Evolutionary conservation across 257 asterid species (phyloP), one percentile per base, ranked within the genome.

Genomic region (Solanum sejunctum): DNA sequence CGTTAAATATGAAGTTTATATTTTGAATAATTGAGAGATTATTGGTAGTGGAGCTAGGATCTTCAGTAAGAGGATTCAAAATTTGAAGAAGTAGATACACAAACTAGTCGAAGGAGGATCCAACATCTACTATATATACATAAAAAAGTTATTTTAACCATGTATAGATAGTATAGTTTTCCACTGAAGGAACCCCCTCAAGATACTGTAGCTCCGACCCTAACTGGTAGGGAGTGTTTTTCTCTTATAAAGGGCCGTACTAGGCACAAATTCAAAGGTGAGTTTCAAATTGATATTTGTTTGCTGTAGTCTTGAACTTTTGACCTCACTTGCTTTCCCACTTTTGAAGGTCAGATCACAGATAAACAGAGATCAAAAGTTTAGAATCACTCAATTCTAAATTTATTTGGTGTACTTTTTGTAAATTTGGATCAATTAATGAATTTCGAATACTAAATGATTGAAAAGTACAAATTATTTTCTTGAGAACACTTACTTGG

Each of bases 401-500:
- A 28, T 2, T 64, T 12, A 12, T 26, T 64, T 13, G n/a, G 20
- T 28, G 11, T 13, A 26, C 2, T 63, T 21, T 64, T 7, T 28
- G 0, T 26, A 64, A 64, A 1, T 13, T 64, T 12, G 0, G 3
- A 2, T 13, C n/a, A 15, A 17, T 16, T 16, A 17, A 69, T 39
- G 1, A 39, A 18, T 69, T 69, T 0, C 5, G 16, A 36, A 69
- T 17, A 69, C 1, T 16, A 6, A 39, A 70, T 39, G 8, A 39
- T 11, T 2, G 16, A 36, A 11, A 57, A 57, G 21, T 10, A 8
- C n/a, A 58, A 8, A 16, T 2, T 6, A 26, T 85, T 63, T 45
- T 12, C 21, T 7, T 45, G 26, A 78, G 49, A 82, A 49, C 52
- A 86, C 90, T 1, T 82, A 95, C 99, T 70, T 80, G 97, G 96